Evolutionary conservation across 306 rosid genomes (phyloP).

Genomic region (Cucurbita maxima): DNA sequence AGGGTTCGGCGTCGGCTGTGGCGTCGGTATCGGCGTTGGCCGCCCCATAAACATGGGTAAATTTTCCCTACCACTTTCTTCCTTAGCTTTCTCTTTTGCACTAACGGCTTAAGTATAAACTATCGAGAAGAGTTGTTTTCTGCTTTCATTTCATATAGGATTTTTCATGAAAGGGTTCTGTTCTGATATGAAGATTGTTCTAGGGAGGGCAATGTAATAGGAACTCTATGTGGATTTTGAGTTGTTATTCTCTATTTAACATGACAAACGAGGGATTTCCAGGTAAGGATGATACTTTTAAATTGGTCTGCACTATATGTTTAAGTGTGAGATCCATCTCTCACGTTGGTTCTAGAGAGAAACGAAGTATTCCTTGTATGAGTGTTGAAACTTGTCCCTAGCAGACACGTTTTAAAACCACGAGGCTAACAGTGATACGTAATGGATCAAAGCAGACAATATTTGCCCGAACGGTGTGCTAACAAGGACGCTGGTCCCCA

Average conservation of each 20-base stretch:
- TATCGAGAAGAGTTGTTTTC: neutral
- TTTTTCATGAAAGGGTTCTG: neutral
- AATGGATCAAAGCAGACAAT: no score
- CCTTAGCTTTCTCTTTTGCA: neutral
- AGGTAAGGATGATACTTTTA: neutral
- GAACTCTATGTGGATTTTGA: neutral
- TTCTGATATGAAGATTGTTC: neutral
- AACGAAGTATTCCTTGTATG: no score
- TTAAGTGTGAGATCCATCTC: no score
- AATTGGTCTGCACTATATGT: neutral
- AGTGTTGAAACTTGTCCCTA: no score
- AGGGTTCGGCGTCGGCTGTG: slow-evolving; percentile 90
- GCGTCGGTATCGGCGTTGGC: slow-evolving; percentile 90
- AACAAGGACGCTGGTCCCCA: no score
- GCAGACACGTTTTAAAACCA: no score
- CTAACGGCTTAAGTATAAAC: slow-evolving; percentile 1
- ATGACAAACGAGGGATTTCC: neutral
- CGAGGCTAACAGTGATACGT: no score
- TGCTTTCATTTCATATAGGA: neutral
- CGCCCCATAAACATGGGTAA: slow-evolving; percentile 86
- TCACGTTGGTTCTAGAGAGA: no score
- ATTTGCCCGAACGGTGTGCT: no score
- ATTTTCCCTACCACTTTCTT: neutral
- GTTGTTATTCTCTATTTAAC: neutral
- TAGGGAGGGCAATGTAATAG: neutral